Evolutionary conservation across 73 alveolate genomes (phyloP), one percentile per base, ranked within the genome.

Genomic region (Paramecium caudatum): DNA sequence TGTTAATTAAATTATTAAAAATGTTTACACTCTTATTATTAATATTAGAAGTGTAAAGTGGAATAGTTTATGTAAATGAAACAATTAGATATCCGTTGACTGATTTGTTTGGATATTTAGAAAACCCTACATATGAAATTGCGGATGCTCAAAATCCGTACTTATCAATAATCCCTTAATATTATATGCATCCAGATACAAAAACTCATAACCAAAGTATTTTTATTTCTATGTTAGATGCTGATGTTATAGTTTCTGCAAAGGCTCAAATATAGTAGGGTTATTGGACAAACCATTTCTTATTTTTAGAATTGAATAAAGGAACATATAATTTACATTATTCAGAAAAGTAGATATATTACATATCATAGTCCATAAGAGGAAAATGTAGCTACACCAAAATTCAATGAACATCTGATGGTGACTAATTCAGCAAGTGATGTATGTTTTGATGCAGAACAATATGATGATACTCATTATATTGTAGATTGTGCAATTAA

Each of bases 401-500:
- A 55, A 23, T 17, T 55, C 30, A 55, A 55, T 55, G 80, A 55
- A 55, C 48, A 55, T 55, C 30, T 55, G 7, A 27, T 27, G 12
- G 45, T 55, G 1, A 55, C 80, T 2, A 55, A 55, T 55, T 0
- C 9, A 39, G n/a, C 48, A 39, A 39, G 9, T 39, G 9, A 6
- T 5, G 48, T 55, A 9, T 23, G 32, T 21, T 55, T 55, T 23
- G 80, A 55, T 55, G 80, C 80, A 55, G 80, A 55, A 55, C 30
- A 55, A 55, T 55, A 27, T 55, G 80, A 55, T 55, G 23, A 37
- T 55, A 10, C 45, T 55, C 80, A 55, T 21, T 55, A 55, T 55
- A 55, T 55, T 55, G 80, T 55, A 3, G 80, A 55, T 55, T 55
- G 80, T 55, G 80, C 80, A 12, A 37, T 55, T 27, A 9, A 55